Evolutionary conservation across 192 early-diverging fungal genomes (phyloP).

Genomic region (Mortierella antarctica): DNA sequence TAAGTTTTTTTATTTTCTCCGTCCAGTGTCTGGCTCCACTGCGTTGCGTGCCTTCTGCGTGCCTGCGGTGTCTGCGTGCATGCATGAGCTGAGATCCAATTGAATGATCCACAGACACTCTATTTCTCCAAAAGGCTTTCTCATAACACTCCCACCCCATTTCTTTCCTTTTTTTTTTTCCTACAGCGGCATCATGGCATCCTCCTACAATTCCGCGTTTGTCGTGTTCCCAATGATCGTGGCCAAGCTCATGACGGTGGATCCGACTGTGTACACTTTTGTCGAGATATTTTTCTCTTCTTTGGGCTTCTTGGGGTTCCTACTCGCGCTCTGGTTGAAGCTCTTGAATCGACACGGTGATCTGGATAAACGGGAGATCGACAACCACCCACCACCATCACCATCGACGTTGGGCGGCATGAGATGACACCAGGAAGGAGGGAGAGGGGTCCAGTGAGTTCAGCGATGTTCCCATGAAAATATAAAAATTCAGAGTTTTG

Average conservation of each 20-base stretch:
- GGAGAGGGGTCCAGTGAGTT: too few relatives aligned
- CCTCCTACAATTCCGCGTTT: conserved; percentile 60
- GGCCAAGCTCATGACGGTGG: conserved; percentile 56
- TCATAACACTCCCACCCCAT: not conserved
- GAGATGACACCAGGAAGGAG: not conserved
- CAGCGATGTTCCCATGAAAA: too few relatives aligned
- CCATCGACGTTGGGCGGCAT: not conserved
- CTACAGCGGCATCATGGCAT: conserved; percentile 60
- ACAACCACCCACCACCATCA: not conserved
- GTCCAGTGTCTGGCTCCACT: not conserved
- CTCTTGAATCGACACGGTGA: conserved; percentile 11
- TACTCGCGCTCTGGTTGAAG: conserved; percentile 25
- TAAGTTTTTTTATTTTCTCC: conserved; percentile 15
- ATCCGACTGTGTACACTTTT: conserved; percentile 36
- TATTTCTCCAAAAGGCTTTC: not conserved
- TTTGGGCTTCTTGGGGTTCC: conserved; percentile 12
- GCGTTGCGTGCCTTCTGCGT: not conserved
- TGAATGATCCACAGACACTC: not conserved
- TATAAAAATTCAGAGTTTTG: too few relatives aligned
- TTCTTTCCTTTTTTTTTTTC: not conserved
- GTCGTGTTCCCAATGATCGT: conserved; percentile 67
- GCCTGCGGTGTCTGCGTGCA: not conserved
- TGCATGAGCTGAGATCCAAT: not conserved
- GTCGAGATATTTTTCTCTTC: conserved; percentile 24
- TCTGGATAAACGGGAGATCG: conserved; percentile 26